A percentile compares a stretch with the other conserved stretches of the same genome.
Conservation (phyloP, 371 early-diverging fungal species). For the Blastocladiella emersonii region DNA sequence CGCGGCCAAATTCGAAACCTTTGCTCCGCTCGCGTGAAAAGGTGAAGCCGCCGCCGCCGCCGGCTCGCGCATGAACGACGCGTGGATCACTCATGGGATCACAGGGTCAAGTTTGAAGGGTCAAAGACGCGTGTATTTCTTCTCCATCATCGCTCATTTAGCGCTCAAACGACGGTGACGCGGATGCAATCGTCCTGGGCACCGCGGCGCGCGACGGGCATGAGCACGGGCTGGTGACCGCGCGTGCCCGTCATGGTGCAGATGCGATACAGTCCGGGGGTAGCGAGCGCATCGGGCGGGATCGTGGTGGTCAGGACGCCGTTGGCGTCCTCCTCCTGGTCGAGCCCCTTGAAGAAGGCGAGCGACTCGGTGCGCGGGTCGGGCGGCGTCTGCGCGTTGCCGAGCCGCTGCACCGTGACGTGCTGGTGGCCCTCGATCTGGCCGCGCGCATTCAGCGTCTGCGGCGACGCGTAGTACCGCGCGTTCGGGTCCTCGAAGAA, state of each 20-base stretch:
- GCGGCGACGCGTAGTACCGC: conserved; percentile 20
- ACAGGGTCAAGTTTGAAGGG: too few relatives aligned
- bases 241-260: conserved; percentile 18
- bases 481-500: conserved; percentile 18
- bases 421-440: conserved; percentile 20
- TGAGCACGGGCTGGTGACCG: conserved; percentile 19
- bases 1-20: too few relatives aligned
- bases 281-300: conserved; percentile 8
- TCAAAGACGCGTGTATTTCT: too few relatives aligned
- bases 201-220: conserved; percentile 26
- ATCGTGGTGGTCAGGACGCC: conserved; percentile 10
- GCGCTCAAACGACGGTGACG: not conserved
- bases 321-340: conserved; percentile 12
- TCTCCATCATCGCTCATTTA: too few relatives aligned
- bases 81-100: too few relatives aligned
- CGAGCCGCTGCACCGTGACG: conserved; percentile 16
- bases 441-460: conserved; percentile 19
- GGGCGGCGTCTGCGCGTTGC: conserved; percentile 8
- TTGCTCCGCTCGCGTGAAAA: too few relatives aligned
- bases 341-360: conserved; percentile 23
- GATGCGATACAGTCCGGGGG: conserved; percentile 15
- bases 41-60: too few relatives aligned
- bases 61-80: too few relatives aligned
- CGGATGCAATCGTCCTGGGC: conserved; percentile 29
- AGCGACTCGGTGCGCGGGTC: conserved; percentile 10